phyloP scores from a whole-genome alignment of 257 asterid species.

The Oldenlandia corymbosa region DNA sequence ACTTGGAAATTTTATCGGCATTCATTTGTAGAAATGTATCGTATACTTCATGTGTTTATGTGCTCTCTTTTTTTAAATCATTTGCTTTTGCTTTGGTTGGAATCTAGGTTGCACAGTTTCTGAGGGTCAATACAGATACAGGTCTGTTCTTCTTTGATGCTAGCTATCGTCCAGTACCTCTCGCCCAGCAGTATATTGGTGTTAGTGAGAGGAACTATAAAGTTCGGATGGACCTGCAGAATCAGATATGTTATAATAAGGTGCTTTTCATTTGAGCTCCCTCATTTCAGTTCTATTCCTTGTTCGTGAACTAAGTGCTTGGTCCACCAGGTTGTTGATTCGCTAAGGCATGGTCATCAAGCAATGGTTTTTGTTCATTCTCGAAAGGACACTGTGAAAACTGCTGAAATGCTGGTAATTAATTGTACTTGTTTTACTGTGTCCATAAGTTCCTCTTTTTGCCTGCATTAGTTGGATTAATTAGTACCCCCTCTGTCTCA shows the following conservation, averaged over 20 bases:
- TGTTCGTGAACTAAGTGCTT: slow-evolving; percentile 14
- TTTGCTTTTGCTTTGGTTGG: slow-evolving; percentile 22
- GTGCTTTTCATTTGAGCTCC: slow-evolving; percentile 31
- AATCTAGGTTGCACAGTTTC: slow-evolving; percentile 86
- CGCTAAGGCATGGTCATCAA: slow-evolving; percentile 84
- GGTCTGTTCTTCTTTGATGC: slow-evolving; percentile 95
- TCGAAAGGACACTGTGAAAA: slow-evolving; percentile 93
- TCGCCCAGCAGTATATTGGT: slow-evolving; percentile 93
- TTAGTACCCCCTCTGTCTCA: no score
- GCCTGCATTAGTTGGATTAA: neutral
- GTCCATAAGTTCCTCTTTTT: neutral
- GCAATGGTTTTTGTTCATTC: slow-evolving; percentile 99
- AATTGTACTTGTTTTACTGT: no score
- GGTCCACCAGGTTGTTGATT: slow-evolving; percentile 64
- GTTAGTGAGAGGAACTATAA: slow-evolving; percentile 68
- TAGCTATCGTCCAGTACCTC: slow-evolving; percentile 97
- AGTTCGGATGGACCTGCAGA: slow-evolving; percentile 77
- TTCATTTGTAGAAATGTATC: neutral
- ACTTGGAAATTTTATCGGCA: neutral
- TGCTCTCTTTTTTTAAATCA: no score
- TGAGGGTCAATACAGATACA: slow-evolving; percentile 86
- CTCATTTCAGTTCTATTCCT: slow-evolving; percentile 5
- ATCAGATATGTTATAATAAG: slow-evolving; percentile 91
- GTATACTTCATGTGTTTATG: slow-evolving; percentile 10
- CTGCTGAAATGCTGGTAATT: slow-evolving; percentile 87